Base-by-base conservation (phyloP, 202 grass and related monocot species). In the Digitaria exilis region DNA sequence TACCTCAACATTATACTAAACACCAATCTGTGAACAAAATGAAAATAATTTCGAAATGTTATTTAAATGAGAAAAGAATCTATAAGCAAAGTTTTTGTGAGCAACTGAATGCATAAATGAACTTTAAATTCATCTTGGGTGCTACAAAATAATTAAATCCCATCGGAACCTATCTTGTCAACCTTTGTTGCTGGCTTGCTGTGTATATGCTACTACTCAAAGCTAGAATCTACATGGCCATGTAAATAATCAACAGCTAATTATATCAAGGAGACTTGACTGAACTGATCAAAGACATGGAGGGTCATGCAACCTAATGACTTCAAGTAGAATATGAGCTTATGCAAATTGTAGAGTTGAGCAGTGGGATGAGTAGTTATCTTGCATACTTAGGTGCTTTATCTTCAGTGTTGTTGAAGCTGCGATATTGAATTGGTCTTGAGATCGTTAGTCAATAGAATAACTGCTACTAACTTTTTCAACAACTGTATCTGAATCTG, bases 401-500 rank as follows among this genome's bases (percentile, higher is more conserved):
- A 49, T 9, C 9, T 51, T 72, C 19, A 51, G 69, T 51, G 16
- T 34, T 52, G 4, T 0, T 73, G 28, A 11, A 46, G 69, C 14
- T 30, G 22, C 16, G 58, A 16, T 49, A 30, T 71, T 30, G 48
- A 46, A 71, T 16, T 70, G 14, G 7, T 18, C 22, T 12, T 30
- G 25, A 16, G 26, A 26, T 24, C 29, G 24, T 21, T 5, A 9
- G 24, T 31, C 1, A 31, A 72, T 31, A 16, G 45, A 72, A 32
- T 31, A 50, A 28, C 61, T 60, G 15, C 29, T 71, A 25, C 46
- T 54, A 77, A 52, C 42, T 50, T 63, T 44, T 71, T 18, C 1
- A 29, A 76, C 22, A 81, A 34, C 19, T 64, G 55, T 69, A 51
- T 76, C 51, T 64, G 54, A 69, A 84, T 17, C 10, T 16, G 44